phyloP scores from a whole-genome alignment of 306 rosid genomes.

The Quercus glauca region DNA sequence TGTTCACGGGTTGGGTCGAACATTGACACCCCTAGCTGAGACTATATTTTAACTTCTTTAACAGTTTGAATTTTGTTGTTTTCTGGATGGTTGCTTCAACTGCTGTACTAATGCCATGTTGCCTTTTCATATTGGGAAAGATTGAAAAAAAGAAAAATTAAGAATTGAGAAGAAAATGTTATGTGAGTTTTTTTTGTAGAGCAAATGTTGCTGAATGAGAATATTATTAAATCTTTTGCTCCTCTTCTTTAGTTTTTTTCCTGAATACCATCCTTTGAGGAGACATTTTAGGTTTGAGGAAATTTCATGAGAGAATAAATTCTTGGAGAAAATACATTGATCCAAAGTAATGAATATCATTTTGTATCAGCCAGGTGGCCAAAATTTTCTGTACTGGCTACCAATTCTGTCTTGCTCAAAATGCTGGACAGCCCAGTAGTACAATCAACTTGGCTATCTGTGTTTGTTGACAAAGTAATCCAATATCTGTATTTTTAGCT shows the following conservation, averaged over 20 bases:
- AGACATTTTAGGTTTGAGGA: not conserved
- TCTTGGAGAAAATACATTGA: not conserved
- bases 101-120: not conserved
- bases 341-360: not conserved
- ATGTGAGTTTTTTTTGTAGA: not conserved
- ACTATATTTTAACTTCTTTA: not conserved
- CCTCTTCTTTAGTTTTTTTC: not conserved
- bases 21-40: too few species aligned
- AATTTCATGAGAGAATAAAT: not conserved
- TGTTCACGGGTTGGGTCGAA: too few species aligned
- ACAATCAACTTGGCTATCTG: too few species aligned
- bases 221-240: not conserved
- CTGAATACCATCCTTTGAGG: not conserved
- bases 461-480: too few species aligned
- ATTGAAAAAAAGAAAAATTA: slow-evolving; percentile 1
- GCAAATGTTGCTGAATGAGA: not conserved
- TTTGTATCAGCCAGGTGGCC: too few species aligned
- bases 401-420: too few species aligned
- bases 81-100: not conserved
- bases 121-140: not conserved
- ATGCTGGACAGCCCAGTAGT: too few species aligned
- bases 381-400: too few species aligned
- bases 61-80: slow-evolving; percentile 7
- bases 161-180: not conserved
- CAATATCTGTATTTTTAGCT: too few species aligned